These are phyloP conservation scores for Microbotryomycetes sp. DNA, from an alignment of 1,284 basidiomycete genomes.

Conservation along the genomic window DNA sequence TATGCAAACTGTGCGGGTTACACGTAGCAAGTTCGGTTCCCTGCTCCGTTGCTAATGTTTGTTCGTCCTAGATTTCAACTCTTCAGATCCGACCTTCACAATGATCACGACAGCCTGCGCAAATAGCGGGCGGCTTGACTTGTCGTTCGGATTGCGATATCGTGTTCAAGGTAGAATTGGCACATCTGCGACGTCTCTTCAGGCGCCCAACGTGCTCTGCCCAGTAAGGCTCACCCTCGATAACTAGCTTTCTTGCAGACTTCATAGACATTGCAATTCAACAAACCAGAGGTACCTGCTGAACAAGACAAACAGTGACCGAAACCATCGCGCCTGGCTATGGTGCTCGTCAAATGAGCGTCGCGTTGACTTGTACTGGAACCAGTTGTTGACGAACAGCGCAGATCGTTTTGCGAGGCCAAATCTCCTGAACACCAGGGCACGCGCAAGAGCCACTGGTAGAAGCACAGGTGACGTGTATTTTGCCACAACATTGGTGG, in stretches of 20 bases:
- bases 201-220: neutral
- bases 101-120: neutral
- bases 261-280: slow-evolving; percentile 49
- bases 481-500: slow-evolving; percentile 13
- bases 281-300: slow-evolving; percentile 92
- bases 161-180: slow-evolving; percentile 4
- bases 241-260: too few species aligned
- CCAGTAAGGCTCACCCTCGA: neutral
- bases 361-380: slow-evolving; percentile 52
- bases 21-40: too few species aligned
- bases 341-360: slow-evolving; percentile 65
- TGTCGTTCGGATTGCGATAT: neutral
- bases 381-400: slow-evolving; percentile 25
- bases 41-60: too few species aligned
- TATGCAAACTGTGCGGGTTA: neutral
- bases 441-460: slow-evolving; percentile 40
- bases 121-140: neutral
- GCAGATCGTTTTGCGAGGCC: neutral
- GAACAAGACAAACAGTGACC: slow-evolving; percentile 73
- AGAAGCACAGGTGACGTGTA: slow-evolving; percentile 34
- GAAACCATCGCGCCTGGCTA: slow-evolving; percentile 82
- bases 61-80: neutral
- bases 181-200: slow-evolving; percentile 2
- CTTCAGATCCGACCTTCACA: neutral
- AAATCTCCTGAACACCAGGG: slow-evolving; percentile 50